A percentile compares a stretch with the other conserved stretches of the same genome.
Conservation (phyloP, 1,139 yeast genomes). For the Suhomyces guaymorum region DNA sequence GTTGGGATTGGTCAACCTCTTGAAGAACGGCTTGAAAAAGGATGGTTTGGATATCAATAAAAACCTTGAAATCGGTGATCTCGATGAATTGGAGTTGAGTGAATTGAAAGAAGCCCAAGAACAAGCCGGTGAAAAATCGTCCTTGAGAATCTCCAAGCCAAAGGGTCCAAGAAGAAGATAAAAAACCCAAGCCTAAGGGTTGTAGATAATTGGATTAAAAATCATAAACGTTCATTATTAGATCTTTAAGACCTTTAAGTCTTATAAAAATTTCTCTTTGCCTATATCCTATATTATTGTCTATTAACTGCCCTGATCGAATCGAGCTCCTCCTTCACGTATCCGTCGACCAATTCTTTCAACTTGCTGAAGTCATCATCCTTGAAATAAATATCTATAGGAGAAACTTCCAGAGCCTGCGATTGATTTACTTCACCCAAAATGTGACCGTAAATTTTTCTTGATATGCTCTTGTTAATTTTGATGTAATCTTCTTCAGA, state of each 20-base stretch:
- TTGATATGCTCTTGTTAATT: constrained; percentile 41
- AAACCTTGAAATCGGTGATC: constrained; percentile 66
- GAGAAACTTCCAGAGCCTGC: constrained; percentile 6
- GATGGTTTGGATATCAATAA: constrained; percentile 31
- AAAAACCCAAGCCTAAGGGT: constrained; percentile 1
- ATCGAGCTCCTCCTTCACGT: constrained; percentile 24
- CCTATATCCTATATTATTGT: too few relatives aligned
- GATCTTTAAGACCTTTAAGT: too few relatives aligned
- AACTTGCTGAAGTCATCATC: constrained; percentile 19
- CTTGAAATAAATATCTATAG: constrained; percentile 22
- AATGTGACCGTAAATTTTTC: constrained; percentile 45
- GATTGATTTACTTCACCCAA: constrained; percentile 14
- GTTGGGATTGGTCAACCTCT: constrained; percentile 58
- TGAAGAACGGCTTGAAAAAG: constrained; percentile 37
- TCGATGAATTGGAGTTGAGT: constrained; percentile 58
- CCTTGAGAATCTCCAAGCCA: constrained; percentile 51
- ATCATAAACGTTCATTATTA: too few relatives aligned
- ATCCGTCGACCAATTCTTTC: constrained; percentile 25
- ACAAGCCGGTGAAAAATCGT: constrained; percentile 16
- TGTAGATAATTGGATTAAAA: too few relatives aligned
- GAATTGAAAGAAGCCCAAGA: constrained; percentile 26
- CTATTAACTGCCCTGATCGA: background rate
- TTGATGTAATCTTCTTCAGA: constrained; percentile 36
- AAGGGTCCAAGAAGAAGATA: constrained; percentile 56
- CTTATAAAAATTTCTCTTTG: too few relatives aligned